Conservation (phyloP, 192 early-diverging fungal species). For the Funneliformis geosporum region DNA sequence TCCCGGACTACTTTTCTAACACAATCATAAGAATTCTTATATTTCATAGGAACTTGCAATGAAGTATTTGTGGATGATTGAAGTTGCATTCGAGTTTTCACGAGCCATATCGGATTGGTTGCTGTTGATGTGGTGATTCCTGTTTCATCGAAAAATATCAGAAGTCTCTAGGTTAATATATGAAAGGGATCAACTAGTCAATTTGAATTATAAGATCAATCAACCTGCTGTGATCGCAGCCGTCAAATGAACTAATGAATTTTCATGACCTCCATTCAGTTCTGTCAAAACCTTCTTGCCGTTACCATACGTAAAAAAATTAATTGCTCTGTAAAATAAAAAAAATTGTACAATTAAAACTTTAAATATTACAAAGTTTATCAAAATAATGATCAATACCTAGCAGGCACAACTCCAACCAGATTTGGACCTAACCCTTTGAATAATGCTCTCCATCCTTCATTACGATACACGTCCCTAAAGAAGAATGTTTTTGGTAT, state of each 20-base stretch:
- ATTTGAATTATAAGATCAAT: neutral
- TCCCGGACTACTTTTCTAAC: slow-evolving; percentile 62
- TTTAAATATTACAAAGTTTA: neutral
- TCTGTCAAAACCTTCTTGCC: slow-evolving; percentile 79
- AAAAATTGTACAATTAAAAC: neutral
- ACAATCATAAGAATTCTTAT: slow-evolving; percentile 83
- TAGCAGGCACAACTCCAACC: slow-evolving; percentile 91
- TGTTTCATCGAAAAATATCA: neutral
- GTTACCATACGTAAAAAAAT: slow-evolving; percentile 92
- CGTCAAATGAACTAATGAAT: slow-evolving; percentile 74
- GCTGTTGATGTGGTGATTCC: slow-evolving; percentile 73
- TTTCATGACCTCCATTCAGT: slow-evolving; percentile 77
- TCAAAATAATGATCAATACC: slow-evolving; percentile 43
- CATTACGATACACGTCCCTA: slow-evolving; percentile 65
- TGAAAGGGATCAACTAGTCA: neutral
- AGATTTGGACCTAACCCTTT: slow-evolving; percentile 95
- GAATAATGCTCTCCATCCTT: slow-evolving; percentile 86
- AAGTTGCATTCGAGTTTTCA: slow-evolving; percentile 95
- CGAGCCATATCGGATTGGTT: slow-evolving; percentile 98
- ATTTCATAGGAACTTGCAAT: slow-evolving; percentile 38
- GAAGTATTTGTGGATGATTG: slow-evolving; percentile 46
- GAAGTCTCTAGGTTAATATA: neutral
- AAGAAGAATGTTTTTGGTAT: neutral
- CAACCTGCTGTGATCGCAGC: slow-evolving; percentile 73
- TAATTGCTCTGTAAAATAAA: slow-evolving; percentile 68